Evolutionary conservation across 2,329 filamentous ascomycete species (phyloP), one percentile per base, ranked within the genome.

Genomic region (Aspergillus bombycis): DNA sequence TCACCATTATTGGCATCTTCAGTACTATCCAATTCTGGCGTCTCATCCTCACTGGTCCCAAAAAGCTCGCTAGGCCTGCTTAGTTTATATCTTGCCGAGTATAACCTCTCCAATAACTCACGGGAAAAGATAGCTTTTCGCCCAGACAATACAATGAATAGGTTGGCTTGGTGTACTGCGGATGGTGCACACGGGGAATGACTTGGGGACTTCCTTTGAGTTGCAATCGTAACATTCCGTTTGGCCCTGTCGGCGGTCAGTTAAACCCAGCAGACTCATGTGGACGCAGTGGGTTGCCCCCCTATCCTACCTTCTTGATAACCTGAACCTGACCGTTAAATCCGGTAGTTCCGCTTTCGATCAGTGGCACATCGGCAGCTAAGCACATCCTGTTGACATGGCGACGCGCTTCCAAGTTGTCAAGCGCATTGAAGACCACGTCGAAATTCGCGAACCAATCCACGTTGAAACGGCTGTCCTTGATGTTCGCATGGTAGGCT

Each of bases 61-160:
- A 97, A 99, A 9, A 99, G 89, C 77, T 99, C 95, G 68, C 82
- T 85, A 55, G 1, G 52, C 21, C 28, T 28, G 9, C 60, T 79
- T 64, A 82, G 75, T 50, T 36, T 6, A 36, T n/a, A 4, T 10
- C 3, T n/a, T 11, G 28, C 32, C 23, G 34, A 21, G 3, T 12
- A 26, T 16, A 28, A 3, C 10, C 16, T 4, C 26, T 9, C 8
- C n/a, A 21, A 19, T 10, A 14, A 67, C 74, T 65, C 72, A 82
- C 84, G 93, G 95, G 65, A 99, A 86, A 10, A 99, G 85, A 77
- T 98, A 99, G 76, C 93, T 97, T 81, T 98, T 99, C 23, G 88
- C 94, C 95, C 95, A 99, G 2, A 99, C 94, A 65, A 99, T 99
- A 81, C 95, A 98, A 79, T 99, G 95, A 50, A 99, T 98, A 0